Base-by-base conservation (phyloP, 2,329 filamentous ascomycete species). In the Aspergillus calidoustus region DNA sequence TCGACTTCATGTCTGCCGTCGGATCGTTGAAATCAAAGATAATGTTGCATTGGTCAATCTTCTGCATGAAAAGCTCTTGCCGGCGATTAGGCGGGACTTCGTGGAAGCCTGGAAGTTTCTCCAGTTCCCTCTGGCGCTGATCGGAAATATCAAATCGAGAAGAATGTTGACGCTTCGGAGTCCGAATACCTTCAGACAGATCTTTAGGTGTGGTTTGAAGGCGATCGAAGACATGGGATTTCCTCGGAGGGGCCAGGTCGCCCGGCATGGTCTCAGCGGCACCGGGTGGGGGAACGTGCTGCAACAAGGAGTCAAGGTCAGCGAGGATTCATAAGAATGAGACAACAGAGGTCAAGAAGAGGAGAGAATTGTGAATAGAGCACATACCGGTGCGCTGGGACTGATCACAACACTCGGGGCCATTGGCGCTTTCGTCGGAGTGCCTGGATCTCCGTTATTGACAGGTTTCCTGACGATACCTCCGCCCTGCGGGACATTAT, bases 1-100 rank as follows among this genome's bases (percentile, higher is more conserved):
- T 99, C 52, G 94, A 97, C 79, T 99, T 99, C 93, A 99, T 98
- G 76, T 99, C 95, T 69, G 90, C 93, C 68, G 92, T 96, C 53
- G 94, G 92, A 79, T 99, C 95, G 76, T 98, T 99, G 82, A 99
- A 99, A 81, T 99, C 95, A 76, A 99, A 99, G 72, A 99, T 99
- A 82, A 99, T 96, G 76, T 99, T 99, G 83, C 95, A 99, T 78
- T 99, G 95, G 73, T 98, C 95, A 70, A 99, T 95, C 84, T 99
- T 99, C 76, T 98, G 93, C 93, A 99, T 97, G 80, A 99, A 99
- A 19, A 99, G 86, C 71, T 98, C 94, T 80, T 97, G 93, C 64
- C 95, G 88, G 66, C 94, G 89, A 76, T 96, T 96, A 17, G 95
- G 95, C 11, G 94, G 91, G 28, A 98, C 95, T 79, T 99, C 95